Evolutionary conservation across 2,329 filamentous ascomycete species (phyloP).

Genomic region (Phialocephala sp.): DNA sequence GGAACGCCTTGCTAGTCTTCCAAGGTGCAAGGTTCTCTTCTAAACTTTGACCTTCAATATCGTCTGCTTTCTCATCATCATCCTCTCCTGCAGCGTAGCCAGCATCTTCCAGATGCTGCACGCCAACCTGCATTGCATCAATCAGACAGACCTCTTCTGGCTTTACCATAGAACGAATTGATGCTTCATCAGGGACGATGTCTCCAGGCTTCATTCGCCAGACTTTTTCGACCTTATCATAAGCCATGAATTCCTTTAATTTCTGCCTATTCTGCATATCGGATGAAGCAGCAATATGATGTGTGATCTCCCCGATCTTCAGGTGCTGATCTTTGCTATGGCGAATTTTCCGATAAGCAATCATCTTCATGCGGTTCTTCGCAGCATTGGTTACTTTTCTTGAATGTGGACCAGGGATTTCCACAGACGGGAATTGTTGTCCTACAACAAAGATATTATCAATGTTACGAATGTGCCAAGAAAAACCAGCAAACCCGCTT

Average conservation of each 20-base stretch:
- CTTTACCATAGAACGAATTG: constrained; percentile 86
- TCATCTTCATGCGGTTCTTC: constrained; percentile 96
- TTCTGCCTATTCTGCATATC: constrained; percentile 97
- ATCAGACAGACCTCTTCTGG: constrained; percentile 94
- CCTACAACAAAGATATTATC: constrained; percentile 91
- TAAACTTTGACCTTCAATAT: constrained; percentile 63
- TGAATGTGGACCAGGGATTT: constrained; percentile 92
- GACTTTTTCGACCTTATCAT: constrained; percentile 81
- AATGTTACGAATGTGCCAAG: constrained; percentile 85
- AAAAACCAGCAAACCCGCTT: constrained; percentile 77
- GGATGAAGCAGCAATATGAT: constrained; percentile 89
- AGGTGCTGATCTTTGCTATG: constrained; percentile 73
- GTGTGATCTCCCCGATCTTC: constrained; percentile 83
- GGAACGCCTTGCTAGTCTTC: constrained; percentile 96
- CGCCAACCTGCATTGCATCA: constrained; percentile 95
- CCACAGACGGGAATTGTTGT: constrained; percentile 88
- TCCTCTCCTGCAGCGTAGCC: constrained; percentile 78
- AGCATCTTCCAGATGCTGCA: constrained; percentile 88
- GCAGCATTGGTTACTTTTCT: constrained; percentile 95
- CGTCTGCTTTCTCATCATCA: constrained; percentile 59
- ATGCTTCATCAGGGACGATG: constrained; percentile 77
- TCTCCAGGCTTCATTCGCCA: constrained; percentile 82
- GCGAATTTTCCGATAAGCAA: constrained; percentile 86
- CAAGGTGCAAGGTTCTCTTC: constrained; percentile 93
- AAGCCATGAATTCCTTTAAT: constrained; percentile 93